phyloP scores from a whole-genome alignment of 768 basidiomycete genomes.

The Boletus sp. region DNA sequence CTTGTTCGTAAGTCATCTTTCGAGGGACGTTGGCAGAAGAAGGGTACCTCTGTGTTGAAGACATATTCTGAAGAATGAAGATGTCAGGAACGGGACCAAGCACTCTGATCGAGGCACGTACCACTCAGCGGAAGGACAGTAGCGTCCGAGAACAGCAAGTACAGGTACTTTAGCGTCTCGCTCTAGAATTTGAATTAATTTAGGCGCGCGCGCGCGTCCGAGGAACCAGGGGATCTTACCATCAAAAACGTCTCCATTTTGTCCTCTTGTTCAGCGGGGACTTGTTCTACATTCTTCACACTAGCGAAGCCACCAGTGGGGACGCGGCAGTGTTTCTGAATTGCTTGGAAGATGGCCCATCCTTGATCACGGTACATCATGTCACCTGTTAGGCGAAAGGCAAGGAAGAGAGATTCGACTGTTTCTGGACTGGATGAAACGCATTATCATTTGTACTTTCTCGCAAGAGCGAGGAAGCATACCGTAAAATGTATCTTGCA shows the following conservation, averaged over 20 bases:
- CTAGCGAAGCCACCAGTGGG: slow-evolving; percentile 82
- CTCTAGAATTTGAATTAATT: slow-evolving; percentile 44
- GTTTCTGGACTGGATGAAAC: slow-evolving; percentile 75
- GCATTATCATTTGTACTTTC: not conserved
- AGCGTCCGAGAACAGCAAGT: slow-evolving; percentile 77
- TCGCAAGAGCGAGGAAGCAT: slow-evolving; percentile 16
- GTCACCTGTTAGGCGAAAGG: slow-evolving; percentile 87
- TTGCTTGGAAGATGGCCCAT: slow-evolving; percentile 88
- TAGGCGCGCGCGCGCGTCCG: not conserved
- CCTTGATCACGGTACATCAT: slow-evolving; percentile 76
- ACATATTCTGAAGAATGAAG: slow-evolving; percentile 59
- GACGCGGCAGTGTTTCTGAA: slow-evolving; percentile 77
- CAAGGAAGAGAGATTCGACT: slow-evolving; percentile 89
- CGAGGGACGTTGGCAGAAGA: not conserved
- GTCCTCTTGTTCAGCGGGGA: slow-evolving; percentile 69
- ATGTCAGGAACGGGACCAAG: slow-evolving; percentile 6
- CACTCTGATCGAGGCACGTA: slow-evolving; percentile 38
- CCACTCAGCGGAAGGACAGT: slow-evolving; percentile 69
- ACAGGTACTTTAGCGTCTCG: slow-evolving; percentile 91
- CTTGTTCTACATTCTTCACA: slow-evolving; percentile 79
- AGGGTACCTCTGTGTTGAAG: slow-evolving; percentile 84
- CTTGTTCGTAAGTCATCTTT: not conserved
- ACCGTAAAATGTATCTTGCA: slow-evolving; percentile 91
- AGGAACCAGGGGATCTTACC: slow-evolving; percentile 41
- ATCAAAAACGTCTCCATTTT: slow-evolving; percentile 97